Evolutionary conservation across 148 eudicot species (phyloP), one percentile per base, ranked within the genome.

Genomic region (Dysphania ambrosioides): DNA sequence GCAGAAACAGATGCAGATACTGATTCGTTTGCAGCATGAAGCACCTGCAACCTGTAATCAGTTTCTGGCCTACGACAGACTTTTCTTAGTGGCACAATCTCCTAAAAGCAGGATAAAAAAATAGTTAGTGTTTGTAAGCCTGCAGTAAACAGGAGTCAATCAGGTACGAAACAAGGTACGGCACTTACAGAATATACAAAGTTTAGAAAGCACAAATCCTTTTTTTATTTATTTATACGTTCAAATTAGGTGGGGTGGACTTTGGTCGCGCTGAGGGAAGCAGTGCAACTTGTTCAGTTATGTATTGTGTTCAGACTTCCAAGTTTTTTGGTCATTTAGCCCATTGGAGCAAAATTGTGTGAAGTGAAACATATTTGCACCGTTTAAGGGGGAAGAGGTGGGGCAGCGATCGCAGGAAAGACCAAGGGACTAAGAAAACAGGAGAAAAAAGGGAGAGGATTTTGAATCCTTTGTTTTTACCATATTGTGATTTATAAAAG

Each of bases 1-100:
- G 68, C 75, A 26, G 84, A 49, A 30, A 72, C 78, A 63, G 87
- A 64, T 51, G 72, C 77, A n/a, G 82, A 83, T 41, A 68, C 72
- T 66, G 77, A 60, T 80, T 78, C 86, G 27, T 82, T 85, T 19
- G 71, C 51, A 63, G 88, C 85, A 73, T 92, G 87, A 68, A 90
- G 93, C 75, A 80, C 88, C 71, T 87, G 96, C 77, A 93, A 71
- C 80, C 98, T 83, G 77, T 90, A 82, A 82, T 93, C 93, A 63
- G 98, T 93, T 79, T 93, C 98, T 57, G 98, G 98, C 68, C 98
- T 78, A 47, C 98, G 90, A 44, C 98, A 93, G 12, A 93, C 78
- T 86, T 93, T 93, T 72, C 86, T 85, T 64, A 93, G 82, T 0
- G 91, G 93, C 79, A 93, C 93, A 68, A 93, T 89, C 84, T 93